A percentile compares a stretch with the other conserved stretches of the same genome.
Evolutionary conservation across 2,329 filamentous ascomycete genomes (phyloP).

Genomic region (Aspergillus nomiae): DNA sequence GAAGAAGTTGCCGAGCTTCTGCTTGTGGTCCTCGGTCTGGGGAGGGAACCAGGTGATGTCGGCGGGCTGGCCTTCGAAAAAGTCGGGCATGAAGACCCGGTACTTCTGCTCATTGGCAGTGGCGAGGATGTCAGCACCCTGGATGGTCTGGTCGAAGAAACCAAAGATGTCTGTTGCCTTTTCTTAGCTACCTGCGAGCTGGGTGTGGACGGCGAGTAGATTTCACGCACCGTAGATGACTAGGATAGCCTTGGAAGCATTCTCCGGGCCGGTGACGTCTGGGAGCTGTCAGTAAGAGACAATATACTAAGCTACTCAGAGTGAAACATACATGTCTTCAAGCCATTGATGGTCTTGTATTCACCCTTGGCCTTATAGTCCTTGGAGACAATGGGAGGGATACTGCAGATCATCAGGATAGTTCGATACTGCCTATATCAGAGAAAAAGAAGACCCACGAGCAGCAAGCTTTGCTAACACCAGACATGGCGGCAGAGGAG

Average conservation of each 20-base stretch:
- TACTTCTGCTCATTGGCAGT: constrained; percentile 66
- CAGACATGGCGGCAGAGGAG: constrained; percentile 36
- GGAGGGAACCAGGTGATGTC: constrained; percentile 64
- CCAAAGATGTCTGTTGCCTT: constrained; percentile 60
- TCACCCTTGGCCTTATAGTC: constrained; percentile 60
- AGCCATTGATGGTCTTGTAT: constrained; percentile 60
- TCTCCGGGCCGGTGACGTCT: constrained; percentile 60
- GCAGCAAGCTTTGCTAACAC: constrained; percentile 49
- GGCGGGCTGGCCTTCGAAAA: constrained; percentile 76
- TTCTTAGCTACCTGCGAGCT: neutral
- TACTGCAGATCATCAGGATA: constrained; percentile 25
- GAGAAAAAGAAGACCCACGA: constrained; percentile 34
- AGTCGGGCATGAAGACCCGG: constrained; percentile 88
- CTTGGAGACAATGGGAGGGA: constrained; percentile 44
- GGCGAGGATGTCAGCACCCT: constrained; percentile 65
- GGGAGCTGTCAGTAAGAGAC: constrained; percentile 5
- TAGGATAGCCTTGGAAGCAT: constrained; percentile 59
- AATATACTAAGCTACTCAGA: constrained; percentile 1
- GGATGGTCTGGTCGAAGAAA: constrained; percentile 64
- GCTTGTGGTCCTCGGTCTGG: constrained; percentile 60
- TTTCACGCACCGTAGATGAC: constrained; percentile 51
- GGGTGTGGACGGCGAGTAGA: neutral
- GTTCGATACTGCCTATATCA: neutral
- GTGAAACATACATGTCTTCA: constrained; percentile 59
- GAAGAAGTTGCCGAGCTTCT: constrained; percentile 64